A percentile compares a stretch with the other conserved stretches of the same genome.
Conservation (phyloP, 768 basidiomycete genomes). For the Hygrocybe punicea region DNA sequence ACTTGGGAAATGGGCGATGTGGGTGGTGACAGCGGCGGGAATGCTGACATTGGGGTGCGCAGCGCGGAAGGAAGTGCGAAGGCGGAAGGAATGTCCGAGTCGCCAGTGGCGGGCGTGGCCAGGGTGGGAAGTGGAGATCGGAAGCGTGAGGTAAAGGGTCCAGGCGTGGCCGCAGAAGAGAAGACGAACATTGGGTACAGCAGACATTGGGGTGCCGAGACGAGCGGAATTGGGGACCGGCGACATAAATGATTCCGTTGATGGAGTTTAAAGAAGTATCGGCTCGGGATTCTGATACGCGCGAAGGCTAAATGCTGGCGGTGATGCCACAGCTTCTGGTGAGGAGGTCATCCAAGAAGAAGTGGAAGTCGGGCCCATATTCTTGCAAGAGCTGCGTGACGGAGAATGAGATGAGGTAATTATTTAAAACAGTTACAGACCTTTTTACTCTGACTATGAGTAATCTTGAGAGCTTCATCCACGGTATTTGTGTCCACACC, state of each 20-base stretch:
- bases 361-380: constrained; percentile 90
- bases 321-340: constrained; percentile 28
- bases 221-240: constrained; percentile 14
- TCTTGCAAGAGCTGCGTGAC: constrained; percentile 73
- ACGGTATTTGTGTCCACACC: constrained; percentile 69
- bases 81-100: not conserved
- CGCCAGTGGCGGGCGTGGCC: not conserved
- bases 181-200: constrained; percentile 2
- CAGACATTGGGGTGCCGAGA: constrained; percentile 13
- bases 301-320: constrained; percentile 32
- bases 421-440: constrained; percentile 38
- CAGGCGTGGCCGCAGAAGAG: not conserved
- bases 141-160: constrained; percentile 5
- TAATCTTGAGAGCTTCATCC: constrained; percentile 75
- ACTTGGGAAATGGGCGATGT: constrained; percentile 23
- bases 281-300: constrained; percentile 22
- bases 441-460: constrained; percentile 78
- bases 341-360: constrained; percentile 77
- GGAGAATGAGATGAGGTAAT: not conserved
- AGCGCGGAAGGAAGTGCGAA: not conserved
- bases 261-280: constrained; percentile 11
- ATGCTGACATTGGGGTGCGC: constrained; percentile 12
- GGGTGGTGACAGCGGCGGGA: constrained; percentile 21
- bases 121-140: not conserved
- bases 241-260: constrained; percentile 5